Conservation (phyloP, 1,284 basidiomycete genomes). For the Trametes polyzona region DNA sequence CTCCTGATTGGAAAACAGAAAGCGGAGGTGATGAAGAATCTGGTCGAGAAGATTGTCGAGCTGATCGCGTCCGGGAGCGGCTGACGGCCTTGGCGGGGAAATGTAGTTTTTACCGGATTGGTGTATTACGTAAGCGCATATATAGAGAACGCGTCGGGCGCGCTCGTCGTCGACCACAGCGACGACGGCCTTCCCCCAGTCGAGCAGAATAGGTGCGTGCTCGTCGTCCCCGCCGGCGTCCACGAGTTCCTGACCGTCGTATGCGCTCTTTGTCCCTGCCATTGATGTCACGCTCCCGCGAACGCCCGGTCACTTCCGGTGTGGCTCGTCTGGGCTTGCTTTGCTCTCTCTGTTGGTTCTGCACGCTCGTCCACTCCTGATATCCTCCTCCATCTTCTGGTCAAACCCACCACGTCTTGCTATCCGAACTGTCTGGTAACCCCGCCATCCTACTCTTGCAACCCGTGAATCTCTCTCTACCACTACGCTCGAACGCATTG, state of each 20-base stretch:
- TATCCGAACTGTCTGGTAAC: neutral
- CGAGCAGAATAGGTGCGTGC: constrained; percentile 21
- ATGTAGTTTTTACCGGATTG: constrained; percentile 9
- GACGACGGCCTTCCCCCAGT: constrained; percentile 22
- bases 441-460: neutral
- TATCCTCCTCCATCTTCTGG: neutral
- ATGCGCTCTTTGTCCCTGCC: constrained; percentile 1
- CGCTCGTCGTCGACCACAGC: constrained; percentile 13
- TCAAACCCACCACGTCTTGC: no score
- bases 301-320: constrained; percentile 4
- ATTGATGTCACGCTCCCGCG: neutral
- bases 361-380: neutral
- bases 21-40: constrained; percentile 67
- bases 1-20: constrained; percentile 68
- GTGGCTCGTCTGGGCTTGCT: neutral
- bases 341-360: constrained; percentile 2
- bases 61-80: constrained; percentile 29
- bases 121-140: constrained; percentile 24
- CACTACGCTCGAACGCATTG: no score
- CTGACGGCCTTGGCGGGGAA: constrained; percentile 18
- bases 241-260: constrained; percentile 5
- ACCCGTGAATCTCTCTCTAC: no score
- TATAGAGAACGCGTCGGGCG: constrained; percentile 9
- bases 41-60: constrained; percentile 69
- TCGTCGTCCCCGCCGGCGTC: constrained; percentile 10